Conservation (phyloP, 768 basidiomycete species). For the Suillus paluster region DNA sequence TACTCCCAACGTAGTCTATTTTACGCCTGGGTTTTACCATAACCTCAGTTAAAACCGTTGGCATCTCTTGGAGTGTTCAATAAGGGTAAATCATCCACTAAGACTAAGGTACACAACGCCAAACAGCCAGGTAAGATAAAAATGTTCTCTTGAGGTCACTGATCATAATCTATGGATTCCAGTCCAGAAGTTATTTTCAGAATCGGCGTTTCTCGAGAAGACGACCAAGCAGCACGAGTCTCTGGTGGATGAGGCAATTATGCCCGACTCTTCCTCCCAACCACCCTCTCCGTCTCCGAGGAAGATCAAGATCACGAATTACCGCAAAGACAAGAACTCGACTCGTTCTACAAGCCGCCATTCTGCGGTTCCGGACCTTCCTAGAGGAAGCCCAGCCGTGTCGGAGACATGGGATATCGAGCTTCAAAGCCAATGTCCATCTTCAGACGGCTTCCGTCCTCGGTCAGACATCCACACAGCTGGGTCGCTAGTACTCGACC, state of each 20-base stretch:
- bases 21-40: not conserved
- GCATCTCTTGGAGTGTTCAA: slow-evolving; percentile 39
- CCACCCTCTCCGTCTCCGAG: slow-evolving; percentile 19
- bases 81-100: slow-evolving; percentile 40
- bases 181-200: slow-evolving; percentile 45
- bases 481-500: slow-evolving; percentile 42
- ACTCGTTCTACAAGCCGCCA: not conserved
- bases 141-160: not conserved
- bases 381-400: slow-evolving; percentile 16
- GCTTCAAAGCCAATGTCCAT: slow-evolving; percentile 33
- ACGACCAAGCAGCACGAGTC: slow-evolving; percentile 11
- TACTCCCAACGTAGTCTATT: not conserved
- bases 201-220: slow-evolving; percentile 48
- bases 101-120: slow-evolving; percentile 21
- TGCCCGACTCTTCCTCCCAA: not conserved
- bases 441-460: slow-evolving; percentile 24
- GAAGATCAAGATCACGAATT: slow-evolving; percentile 10
- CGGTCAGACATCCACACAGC: slow-evolving; percentile 18
- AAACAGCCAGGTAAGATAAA: slow-evolving; percentile 20
- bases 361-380: slow-evolving; percentile 3
- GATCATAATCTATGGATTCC: slow-evolving; percentile 17
- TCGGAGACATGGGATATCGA: slow-evolving; percentile 67
- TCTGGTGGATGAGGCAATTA: not conserved
- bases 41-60: slow-evolving; percentile 32
- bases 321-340: not conserved